Conservation (phyloP, 1,284 basidiomycete genomes). For the Kwoniella shivajii region DNA sequence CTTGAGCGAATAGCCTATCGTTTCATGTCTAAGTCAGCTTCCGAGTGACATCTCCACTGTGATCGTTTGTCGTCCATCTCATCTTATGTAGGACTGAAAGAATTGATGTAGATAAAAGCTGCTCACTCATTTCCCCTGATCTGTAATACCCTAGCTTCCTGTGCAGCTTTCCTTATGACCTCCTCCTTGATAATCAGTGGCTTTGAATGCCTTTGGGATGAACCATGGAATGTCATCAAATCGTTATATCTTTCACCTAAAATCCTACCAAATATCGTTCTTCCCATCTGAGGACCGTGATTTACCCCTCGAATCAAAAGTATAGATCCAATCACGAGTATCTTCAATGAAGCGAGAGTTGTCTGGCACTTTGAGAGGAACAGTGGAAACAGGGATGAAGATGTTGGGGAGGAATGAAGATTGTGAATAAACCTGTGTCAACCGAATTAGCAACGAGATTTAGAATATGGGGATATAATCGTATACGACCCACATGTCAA, state of each 20-base stretch:
- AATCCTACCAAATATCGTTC: slow-evolving; percentile 4
- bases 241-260: slow-evolving; percentile 12
- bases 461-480: background rate
- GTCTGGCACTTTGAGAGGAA: background rate
- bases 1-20: slow-evolving; percentile 6
- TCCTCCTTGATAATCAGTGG: background rate
- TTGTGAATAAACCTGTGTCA: slow-evolving; percentile 3
- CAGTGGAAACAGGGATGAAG: background rate
- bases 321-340: slow-evolving; percentile 12
- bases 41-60: too few relatives aligned
- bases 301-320: slow-evolving; percentile 7
- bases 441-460: too few relatives aligned
- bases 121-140: slow-evolving; percentile 1
- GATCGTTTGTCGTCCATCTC: too few relatives aligned
- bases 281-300: slow-evolving; percentile 8
- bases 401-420: background rate
- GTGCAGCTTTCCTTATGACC: background rate
- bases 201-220: background rate
- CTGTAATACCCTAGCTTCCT: slow-evolving; percentile 2
- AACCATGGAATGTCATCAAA: slow-evolving; percentile 1
- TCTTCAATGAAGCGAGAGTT: slow-evolving; percentile 4
- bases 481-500: slow-evolving; percentile 1
- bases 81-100: background rate
- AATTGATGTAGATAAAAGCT: background rate
- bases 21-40: too few relatives aligned